Evolutionary conservation across 331 rosid genomes (phyloP), one percentile per base, ranked within the genome.

Genomic region (Dryas integrifolia): DNA sequence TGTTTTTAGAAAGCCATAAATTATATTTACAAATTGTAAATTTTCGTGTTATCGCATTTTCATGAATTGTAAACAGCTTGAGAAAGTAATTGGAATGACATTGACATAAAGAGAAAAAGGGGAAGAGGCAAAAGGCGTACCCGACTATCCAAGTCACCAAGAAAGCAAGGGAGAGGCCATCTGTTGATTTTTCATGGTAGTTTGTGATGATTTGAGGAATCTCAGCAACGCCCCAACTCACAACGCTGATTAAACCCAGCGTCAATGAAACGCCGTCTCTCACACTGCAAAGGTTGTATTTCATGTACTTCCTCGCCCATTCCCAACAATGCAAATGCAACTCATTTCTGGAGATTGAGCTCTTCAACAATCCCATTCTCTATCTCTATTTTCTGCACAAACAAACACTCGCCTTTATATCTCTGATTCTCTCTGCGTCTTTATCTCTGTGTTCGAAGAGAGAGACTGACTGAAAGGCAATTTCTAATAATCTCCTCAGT

Each of bases 221-320:
- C 89, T 92, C 98, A 70, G 96, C 98, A 46, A 84, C 86, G 70
- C 83, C 82, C 98, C 98, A 92, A 81, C 81, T 75, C 55, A 70
- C 11, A 26, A 92, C 90, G 77, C 98, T 90, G 51, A 85, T 21
- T 8, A 84, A 1, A 58, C 98, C 98, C 76, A 92, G 76, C 15
- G 70, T 18, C 60, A 73, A 75, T 24, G 98, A 92, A 68, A 81
- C 74, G 67, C 83, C 85, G 43, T 90, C 86, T 81, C 53, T 85
- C 43, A 13, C 62, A 78, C 75, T 74, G 78, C 86, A 81, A 47
- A 86, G 66, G 44, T 85, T 73, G 64, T 58, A 86, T 2, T 79
- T 41, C 78, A 82, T 15, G 55, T 85, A 49, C 67, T 51, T 69
- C 61, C 46, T 38, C 26, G 68, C 83, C 87, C 89, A 87, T 66